Base-by-base conservation (phyloP, 2,329 filamentous ascomycete genomes). In the Trichoderma oligosporum region DNA sequence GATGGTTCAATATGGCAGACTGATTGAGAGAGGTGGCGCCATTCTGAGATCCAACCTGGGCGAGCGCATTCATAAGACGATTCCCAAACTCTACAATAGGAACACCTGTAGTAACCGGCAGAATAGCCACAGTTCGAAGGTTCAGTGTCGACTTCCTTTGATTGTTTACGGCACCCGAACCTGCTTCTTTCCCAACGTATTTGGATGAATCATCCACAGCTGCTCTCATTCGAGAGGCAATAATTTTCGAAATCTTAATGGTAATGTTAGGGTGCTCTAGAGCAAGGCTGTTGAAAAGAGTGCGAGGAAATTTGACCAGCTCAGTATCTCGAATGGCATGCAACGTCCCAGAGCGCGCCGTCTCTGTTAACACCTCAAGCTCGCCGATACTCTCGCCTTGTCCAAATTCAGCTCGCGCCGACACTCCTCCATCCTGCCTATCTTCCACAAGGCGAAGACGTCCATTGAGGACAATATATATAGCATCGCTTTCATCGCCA, bases 171-270 rank as follows among this genome's bases (percentile, higher is more conserved):
- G 71, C 66, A 59, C 84, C 87, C 1, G 82, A 79, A 3, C 82
- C 81, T 4, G 80, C 77, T 52, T 93, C 88, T 59, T 84, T 84
- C 7, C 81, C 79, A 53, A 85, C 79, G 36, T 87, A 81, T 33
- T 84, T 81, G 14, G 89, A 75, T 1, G 91, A 89, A 65, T 92
- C 87, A 64, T 97, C 91, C 18, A 97, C 84, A 36, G 97, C 75
- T 39, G 89, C 83, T 60, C 93, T 82, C 94, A 99, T 97, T 3
- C 94, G 85, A 33, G 92, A 91, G 0, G 94, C 94, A 66, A 99
- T 97, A 64, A 99, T 94, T 72, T 97, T 99, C 1, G 94, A 97
- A 25, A 99, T 96, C 72, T 97, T 97, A 71, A 99, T 97, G 0
- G 94, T 97, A 67, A 99, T 99, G 41, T 91, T 95, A 4, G 94